Evolutionary conservation across 257 asterid species (phyloP), one percentile per base, ranked within the genome.

Genomic region (Mentha longifolia): DNA sequence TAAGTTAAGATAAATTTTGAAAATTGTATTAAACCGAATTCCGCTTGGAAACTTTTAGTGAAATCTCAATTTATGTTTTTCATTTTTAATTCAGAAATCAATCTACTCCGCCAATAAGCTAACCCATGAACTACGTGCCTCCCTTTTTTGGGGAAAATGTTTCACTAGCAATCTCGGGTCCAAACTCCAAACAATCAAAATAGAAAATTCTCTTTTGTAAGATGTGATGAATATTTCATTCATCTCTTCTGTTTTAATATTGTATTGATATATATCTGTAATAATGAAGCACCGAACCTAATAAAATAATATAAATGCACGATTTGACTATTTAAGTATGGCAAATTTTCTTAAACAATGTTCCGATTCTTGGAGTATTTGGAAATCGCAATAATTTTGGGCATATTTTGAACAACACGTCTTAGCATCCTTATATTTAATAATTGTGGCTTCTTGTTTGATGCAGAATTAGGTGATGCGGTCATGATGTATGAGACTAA

Each of bases 361-460:
- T 39, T 3, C 31, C 17, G 47, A 35, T 46, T 70, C 2, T 7
- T 30, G 20, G 57, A 57, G 49, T 46, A 17, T 20, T 16, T 59
- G 31, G n/a, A 61, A 47, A 25, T 47, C 11, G 25, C 43, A 60
- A 47, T 60, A 33, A 60, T 49, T 49, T 47, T 47, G 52, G 41
- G 37, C 56, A 46, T 52, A 31, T 63, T 54, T 63, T 39, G 71
- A 61, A 63, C 9, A 61, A 47, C 31, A 3, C 31, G 42, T 17
- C 0, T 71, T 7, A 28, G 31, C 16, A 47, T 47, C 12, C 61
- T 41, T 58, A 50, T 19, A 12, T 31, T 47, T 58, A 30, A 39
- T 41, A 54, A 37, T 63, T 63, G 37, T 45, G 7, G 72, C 28
- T 73, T 22, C 43, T 8, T 71, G 60, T 62, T 71, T 19, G 62